A percentile compares a stretch with the other conserved stretches of the same genome.
Evolutionary conservation across 345 rosid species (phyloP).

Genomic region (sweet orange (Citrus sinensis)): DNA sequence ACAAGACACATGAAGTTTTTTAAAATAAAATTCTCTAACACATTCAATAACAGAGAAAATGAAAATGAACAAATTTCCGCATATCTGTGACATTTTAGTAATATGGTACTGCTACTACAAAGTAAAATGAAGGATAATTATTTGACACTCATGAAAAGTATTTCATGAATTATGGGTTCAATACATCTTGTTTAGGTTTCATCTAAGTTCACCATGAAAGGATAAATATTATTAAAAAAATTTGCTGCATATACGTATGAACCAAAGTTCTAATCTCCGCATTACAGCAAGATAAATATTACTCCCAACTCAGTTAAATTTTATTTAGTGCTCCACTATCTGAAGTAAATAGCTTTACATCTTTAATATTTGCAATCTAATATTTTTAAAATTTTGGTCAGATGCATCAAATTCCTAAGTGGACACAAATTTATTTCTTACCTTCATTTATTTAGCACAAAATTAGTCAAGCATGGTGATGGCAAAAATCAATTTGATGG

Average conservation of each 20-base stretch:
- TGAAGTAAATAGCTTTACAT: background rate
- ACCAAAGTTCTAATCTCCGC: background rate
- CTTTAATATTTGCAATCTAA: background rate
- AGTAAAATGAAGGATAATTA: background rate
- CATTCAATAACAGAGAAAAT: background rate
- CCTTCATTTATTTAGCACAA: background rate
- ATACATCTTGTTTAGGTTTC: background rate
- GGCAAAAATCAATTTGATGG: background rate
- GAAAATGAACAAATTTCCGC: background rate
- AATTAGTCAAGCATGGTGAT: background rate
- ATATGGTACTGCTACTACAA: background rate
- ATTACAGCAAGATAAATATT: background rate
- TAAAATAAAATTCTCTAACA: constrained; percentile 3
- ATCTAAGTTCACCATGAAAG: background rate
- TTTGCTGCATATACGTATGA: background rate
- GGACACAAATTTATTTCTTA: background rate
- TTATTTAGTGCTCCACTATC: background rate
- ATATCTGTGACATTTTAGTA: background rate
- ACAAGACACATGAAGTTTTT: constrained; percentile 4
- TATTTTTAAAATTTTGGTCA: background rate
- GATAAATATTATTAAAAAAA: background rate
- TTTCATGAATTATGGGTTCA: too few relatives aligned
- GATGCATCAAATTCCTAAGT: background rate
- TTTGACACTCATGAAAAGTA: too few relatives aligned
- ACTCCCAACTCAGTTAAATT: background rate